Base-by-base conservation (phyloP, 2,329 filamentous ascomycete species). In the Scedosporium boydii region DNA sequence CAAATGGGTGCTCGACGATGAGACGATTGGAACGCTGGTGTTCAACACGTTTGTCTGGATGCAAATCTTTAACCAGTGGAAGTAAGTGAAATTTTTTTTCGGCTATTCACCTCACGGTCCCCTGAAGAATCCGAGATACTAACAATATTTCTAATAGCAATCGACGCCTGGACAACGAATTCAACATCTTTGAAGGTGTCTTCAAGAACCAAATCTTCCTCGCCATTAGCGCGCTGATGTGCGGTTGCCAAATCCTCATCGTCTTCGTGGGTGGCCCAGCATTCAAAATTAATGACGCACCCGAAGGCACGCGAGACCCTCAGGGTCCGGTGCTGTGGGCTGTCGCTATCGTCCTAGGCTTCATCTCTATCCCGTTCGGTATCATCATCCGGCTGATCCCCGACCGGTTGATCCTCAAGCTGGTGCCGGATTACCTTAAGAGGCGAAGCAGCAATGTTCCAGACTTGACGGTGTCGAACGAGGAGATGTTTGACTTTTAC, bases 31-130 rank as follows among this genome's bases (percentile, higher is more conserved):
- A 62, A 96, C 92, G 2, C 82, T 98, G 58, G 90, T 98, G 6
- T 98, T 98, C 82, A 98, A 98, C 78, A 95, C 91, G 0, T 98
- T 98, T 72, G 93, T 97, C 61, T 98, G 93, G 93, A 97, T 98
- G 93, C 93, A 98, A 70, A 96, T 98, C 69, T 98, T 98, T 80
- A 98, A 98, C 76, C 89, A 96, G 72, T 90, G 96, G 83, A 98
- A 98, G 85, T 87, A 81, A 83, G 85, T 85, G 23, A 14, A 14
- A n/a, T 41, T 4, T 18, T 18, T 18, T 58, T 44, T 10, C n/a
- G 10, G 26, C 7, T 4, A 7, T 21, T 41, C 59, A 2, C 34
- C 18, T 53, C 6, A 21, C 5, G 27, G 27, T n/a, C 27, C n/a
- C 44, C 3, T 61, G 60, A 4, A 10, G 16, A 21, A 27, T 16